Evolutionary conservation across 2,329 filamentous ascomycete genomes (phyloP).

Genomic region (Diplocarpon mali): DNA sequence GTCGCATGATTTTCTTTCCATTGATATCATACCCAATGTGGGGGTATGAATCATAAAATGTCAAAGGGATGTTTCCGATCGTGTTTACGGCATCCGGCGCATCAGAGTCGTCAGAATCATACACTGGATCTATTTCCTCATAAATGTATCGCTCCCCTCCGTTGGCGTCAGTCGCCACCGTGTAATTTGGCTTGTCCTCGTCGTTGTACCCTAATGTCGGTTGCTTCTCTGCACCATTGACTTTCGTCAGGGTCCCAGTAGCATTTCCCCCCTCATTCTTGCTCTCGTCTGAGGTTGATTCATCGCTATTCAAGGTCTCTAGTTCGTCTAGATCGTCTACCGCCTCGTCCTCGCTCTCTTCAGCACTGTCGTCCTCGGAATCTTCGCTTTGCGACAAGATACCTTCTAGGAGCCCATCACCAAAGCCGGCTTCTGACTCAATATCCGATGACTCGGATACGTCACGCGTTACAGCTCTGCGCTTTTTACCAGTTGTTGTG

Average conservation of each 20-base stretch:
- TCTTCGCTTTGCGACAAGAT: constrained; percentile 47
- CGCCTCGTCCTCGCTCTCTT: constrained; percentile 35
- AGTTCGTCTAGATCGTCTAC: constrained; percentile 31
- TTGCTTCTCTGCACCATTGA: constrained; percentile 28
- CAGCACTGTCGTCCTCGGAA: constrained; percentile 39
- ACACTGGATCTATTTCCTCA: constrained; percentile 83
- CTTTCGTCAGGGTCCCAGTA: constrained; percentile 31
- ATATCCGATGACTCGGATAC: constrained; percentile 36
- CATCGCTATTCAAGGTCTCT: constrained; percentile 37
- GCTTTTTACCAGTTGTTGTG: constrained; percentile 35
- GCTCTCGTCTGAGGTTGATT: constrained; percentile 34
- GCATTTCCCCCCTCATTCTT: constrained; percentile 27
- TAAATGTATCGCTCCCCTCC: constrained; percentile 87
- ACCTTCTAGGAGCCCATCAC: constrained; percentile 41
- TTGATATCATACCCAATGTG: constrained; percentile 99
- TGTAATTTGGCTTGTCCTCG: constrained; percentile 38
- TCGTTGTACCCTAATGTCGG: constrained; percentile 8
- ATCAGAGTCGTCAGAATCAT: constrained; percentile 93
- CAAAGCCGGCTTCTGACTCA: constrained; percentile 51
- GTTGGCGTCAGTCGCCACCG: constrained; percentile 69
- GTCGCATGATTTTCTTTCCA: constrained; percentile 94
- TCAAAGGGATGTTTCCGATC: constrained; percentile 86
- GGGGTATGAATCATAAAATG: constrained; percentile 94
- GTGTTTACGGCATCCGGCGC: constrained; percentile 72
- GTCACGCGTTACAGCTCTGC: constrained; percentile 50